A percentile compares a stretch with the other conserved stretches of the same genome.
These are phyloP conservation scores for Chlorophyllum brunneum DNA, from an alignment of 768 basidiomycete species.

Conservation along the genomic window DNA sequence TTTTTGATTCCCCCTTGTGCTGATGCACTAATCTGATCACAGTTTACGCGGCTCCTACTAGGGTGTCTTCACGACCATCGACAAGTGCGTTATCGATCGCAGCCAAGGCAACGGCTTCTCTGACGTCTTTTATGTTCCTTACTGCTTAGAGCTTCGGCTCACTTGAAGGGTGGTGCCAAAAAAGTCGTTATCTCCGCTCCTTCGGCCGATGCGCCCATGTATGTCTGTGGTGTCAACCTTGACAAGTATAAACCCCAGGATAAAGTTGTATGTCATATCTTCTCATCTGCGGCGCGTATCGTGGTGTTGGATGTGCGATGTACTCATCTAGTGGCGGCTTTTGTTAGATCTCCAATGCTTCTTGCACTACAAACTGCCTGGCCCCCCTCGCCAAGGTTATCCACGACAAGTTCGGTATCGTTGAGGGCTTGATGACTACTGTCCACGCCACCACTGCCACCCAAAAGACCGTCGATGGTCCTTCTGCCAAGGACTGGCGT, in stretches of 20 bases:
- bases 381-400: conserved; percentile 99
- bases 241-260: conserved; percentile 86
- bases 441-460: conserved; percentile 97
- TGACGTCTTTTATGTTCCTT: background rate
- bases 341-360: conserved; percentile 97
- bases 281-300: background rate
- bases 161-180: conserved; percentile 98
- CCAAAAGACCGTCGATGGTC: conserved; percentile 93
- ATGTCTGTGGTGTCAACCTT: conserved; percentile 92
- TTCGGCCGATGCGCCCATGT: conserved; percentile 96
- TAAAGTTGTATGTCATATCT: conserved; percentile 60
- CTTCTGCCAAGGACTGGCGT: conserved; percentile 95
- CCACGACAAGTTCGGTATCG: conserved; percentile 94
- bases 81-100: conserved; percentile 52
- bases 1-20: conserved; percentile 21
- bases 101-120: conserved; percentile 13
- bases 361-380: conserved; percentile 99
- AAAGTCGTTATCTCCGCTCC: conserved; percentile 99
- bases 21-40: conserved; percentile 15
- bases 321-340: background rate
- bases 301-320: background rate
- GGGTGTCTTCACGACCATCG: conserved; percentile 97
- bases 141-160: conserved; percentile 66
- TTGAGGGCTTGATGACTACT: conserved; percentile 98
- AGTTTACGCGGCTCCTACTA: conserved; percentile 26